Percentiles rank a stretch among this genome's conserved stretches.
Conservation (phyloP, 306 rosid genomes). For the Hippophae gyantsensis region DNA sequence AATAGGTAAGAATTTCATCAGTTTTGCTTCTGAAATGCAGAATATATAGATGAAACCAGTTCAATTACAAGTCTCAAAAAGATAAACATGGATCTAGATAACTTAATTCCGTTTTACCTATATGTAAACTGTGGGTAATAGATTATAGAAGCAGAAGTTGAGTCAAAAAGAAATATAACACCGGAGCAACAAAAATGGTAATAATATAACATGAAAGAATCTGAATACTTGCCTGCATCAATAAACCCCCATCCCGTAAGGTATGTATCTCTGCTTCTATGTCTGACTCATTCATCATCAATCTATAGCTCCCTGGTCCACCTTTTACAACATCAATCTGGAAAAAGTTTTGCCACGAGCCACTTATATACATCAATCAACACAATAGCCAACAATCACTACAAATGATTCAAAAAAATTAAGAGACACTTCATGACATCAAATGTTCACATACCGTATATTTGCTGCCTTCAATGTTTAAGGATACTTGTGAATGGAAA, state of each 20-base stretch:
- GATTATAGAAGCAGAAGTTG: too few relatives aligned
- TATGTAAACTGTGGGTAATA: background rate
- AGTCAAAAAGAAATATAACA: background rate
- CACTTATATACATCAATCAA: slow-evolving; percentile 18
- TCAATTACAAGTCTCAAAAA: background rate
- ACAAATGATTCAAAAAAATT: slow-evolving; percentile 16
- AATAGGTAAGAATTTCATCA: background rate
- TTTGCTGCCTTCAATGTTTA: slow-evolving; percentile 97
- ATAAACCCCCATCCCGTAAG: slow-evolving; percentile 94
- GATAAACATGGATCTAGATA: too few relatives aligned
- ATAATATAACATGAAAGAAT: slow-evolving; percentile 7
- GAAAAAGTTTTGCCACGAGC: slow-evolving; percentile 21
- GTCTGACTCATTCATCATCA: slow-evolving; percentile 71
- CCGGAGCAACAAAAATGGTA: too few relatives aligned
- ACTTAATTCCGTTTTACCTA: too few relatives aligned
- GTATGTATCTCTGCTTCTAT: slow-evolving; percentile 96
- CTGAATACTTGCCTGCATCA: slow-evolving; percentile 85
- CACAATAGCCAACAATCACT: background rate
- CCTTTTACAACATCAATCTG: slow-evolving; percentile 88
- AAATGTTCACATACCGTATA: slow-evolving; percentile 49
- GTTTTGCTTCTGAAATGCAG: slow-evolving; percentile 9
- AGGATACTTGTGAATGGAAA: slow-evolving; percentile 86
- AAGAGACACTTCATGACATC: slow-evolving; percentile 9
- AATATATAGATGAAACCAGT: background rate
- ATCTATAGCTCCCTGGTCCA: slow-evolving; percentile 79